These are phyloP conservation scores for Medicago arabica DNA, from an alignment of 306 rosid genomes.

Conservation along the genomic window DNA sequence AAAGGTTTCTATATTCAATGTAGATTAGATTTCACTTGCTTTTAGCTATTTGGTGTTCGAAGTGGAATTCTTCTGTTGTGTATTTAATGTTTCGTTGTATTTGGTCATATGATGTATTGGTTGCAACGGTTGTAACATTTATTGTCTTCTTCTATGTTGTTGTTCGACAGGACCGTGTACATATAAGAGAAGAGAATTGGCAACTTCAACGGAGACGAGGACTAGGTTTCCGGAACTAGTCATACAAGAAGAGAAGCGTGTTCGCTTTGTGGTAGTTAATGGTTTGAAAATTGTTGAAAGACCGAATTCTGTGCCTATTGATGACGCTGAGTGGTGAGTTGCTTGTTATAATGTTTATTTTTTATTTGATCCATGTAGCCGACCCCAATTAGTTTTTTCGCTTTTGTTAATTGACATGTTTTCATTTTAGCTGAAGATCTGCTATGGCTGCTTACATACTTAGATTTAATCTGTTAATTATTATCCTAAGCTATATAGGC, in stretches of 20 bases:
- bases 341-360: constrained; percentile 4
- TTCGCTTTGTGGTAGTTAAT: constrained; percentile 94
- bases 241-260: constrained; percentile 94
- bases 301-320: constrained; percentile 66
- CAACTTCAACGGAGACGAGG: constrained; percentile 92
- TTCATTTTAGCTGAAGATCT: constrained; percentile 6
- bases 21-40: constrained; percentile 18
- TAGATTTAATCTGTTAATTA: constrained; percentile 3
- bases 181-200: constrained; percentile 93
- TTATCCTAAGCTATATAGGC: not conserved
- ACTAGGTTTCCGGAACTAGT: constrained; percentile 92
- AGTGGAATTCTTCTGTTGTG: not conserved
- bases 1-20: constrained; percentile 60
- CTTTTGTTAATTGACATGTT: constrained; percentile 14
- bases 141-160: too few relatives aligned
- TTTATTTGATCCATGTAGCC: too few relatives aligned
- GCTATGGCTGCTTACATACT: constrained; percentile 1
- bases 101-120: not conserved
- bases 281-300: constrained; percentile 88
- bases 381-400: not conserved
- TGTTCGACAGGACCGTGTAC: constrained; percentile 65
- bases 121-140: too few relatives aligned
- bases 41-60: not conserved
- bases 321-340: constrained; percentile 86
- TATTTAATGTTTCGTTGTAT: not conserved